Base-by-base conservation (phyloP, 139 green algal genomes). In the Chlorella vulgaris region DNA sequence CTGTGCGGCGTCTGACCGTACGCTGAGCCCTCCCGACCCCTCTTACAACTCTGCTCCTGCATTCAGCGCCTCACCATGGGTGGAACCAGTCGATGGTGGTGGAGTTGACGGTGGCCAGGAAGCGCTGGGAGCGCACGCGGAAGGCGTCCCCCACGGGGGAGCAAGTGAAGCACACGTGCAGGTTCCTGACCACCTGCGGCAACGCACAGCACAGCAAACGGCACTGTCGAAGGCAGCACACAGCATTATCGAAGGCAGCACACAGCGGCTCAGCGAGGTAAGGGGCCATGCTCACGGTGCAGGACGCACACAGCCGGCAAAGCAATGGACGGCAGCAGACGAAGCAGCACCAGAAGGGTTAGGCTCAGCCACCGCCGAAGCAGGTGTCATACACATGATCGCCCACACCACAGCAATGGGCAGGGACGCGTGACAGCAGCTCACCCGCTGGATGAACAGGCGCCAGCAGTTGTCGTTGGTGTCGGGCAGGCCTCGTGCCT, bases 21-120 rank as follows among this genome's bases (percentile, higher is more conserved):
- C n/a, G n/a, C n/a, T n/a, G n/a, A n/a, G n/a, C n/a, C n/a, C n/a
- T n/a, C n/a, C n/a, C n/a, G n/a, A n/a, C n/a, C n/a, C n/a, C n/a
- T n/a, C n/a, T n/a, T n/a, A n/a, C n/a, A n/a, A n/a, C n/a, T n/a
- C n/a, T n/a, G n/a, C n/a, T n/a, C n/a, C n/a, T n/a, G n/a, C n/a
- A n/a, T n/a, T n/a, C 40, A 53, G 28, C n/a, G 24, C 26, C 53
- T 26, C 29, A 93, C 94, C 93, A 95, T 35, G 93, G 92, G 88
- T 95, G 91, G 89, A 92, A 95, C 93, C 93, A 98, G 89, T 98
- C 93, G 63, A 96, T 95, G 68, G 96, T 92, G 13, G 94, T 97
- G 60, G 84, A 93, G 80, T 92, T 97, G 84, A 98, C 89, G 26
- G 93, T 96, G 35, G 94, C 94, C 79, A 95, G 86, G 93, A 98